Conservation (phyloP, 1,284 basidiomycete genomes). For the Garcileccinum viscosum region DNA sequence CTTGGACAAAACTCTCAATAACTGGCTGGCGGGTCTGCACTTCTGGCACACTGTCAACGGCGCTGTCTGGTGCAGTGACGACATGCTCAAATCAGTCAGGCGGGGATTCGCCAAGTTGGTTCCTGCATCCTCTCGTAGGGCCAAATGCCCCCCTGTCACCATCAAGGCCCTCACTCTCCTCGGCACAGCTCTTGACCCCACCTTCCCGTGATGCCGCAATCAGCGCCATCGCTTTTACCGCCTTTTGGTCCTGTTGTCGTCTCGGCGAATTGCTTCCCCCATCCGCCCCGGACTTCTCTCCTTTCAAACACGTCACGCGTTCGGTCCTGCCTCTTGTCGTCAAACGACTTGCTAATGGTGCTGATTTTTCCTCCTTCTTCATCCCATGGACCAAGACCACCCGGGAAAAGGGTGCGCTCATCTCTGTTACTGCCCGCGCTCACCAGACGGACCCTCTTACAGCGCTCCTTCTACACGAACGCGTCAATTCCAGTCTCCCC, state of each 20-base stretch:
- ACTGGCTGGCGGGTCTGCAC: neutral
- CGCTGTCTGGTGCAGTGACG: neutral
- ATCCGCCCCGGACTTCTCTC: too few species aligned
- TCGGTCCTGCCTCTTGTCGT: too few species aligned
- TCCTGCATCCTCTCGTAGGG: conserved; percentile 24
- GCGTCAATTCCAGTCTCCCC: conserved; percentile 13
- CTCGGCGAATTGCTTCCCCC: too few species aligned
- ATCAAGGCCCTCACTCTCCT: conserved; percentile 39
- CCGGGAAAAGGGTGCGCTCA: conserved; percentile 6
- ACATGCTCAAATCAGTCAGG: neutral
- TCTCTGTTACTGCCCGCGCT: conserved; percentile 12
- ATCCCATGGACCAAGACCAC: conserved; percentile 26
- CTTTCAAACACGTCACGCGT: too few species aligned
- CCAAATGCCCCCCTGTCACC: conserved; percentile 39
- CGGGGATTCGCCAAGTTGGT: conserved; percentile 30
- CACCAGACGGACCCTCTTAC: conserved; percentile 13
- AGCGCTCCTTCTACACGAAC: conserved; percentile 10
- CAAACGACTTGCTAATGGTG: conserved; percentile 10
- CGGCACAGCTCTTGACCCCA: conserved; percentile 28
- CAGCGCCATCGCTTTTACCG: too few species aligned
- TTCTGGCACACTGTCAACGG: neutral
- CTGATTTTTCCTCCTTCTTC: conserved; percentile 9
- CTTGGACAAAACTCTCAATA: neutral
- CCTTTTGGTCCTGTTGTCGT: too few species aligned
- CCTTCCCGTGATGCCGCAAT: too few species aligned